Evolutionary conservation across 2,329 filamentous ascomycete species (phyloP), one percentile per base, ranked within the genome.

Genomic region (Coniochaeta pulveracea): DNA sequence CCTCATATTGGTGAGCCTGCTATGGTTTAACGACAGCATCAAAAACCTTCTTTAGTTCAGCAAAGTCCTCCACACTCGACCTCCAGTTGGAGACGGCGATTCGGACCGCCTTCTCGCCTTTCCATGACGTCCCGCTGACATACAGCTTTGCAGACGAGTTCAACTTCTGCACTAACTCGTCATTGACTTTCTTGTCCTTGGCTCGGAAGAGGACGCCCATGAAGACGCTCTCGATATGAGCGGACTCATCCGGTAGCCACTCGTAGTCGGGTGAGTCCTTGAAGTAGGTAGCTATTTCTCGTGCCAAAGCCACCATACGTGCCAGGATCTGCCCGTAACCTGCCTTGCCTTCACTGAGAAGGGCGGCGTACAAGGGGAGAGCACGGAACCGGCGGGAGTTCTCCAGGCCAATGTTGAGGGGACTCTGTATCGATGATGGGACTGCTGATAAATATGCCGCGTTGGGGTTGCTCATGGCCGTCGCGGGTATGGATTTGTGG

Each of bases 311-410:
- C 17, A 86, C 76, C 61, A 94, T 86, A 17, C 73, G 69, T 39
- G 72, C 64, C 4, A 94, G 61, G 59, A 94, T 80, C 1, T 66
- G 61, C 1, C 65, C 62, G 42, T 93, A 73, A 0, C 85, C 86
- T 0, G 64, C 51, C 2, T 64, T 64, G 1, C 89, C 89, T 46
- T 91, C 80, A 29, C 80, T 79, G 14, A 80, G 53, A 3, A 95
- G 66, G 0, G 79, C 81, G 9, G 85, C 78, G 49, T 95, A 95
- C 7, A 85, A 81, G 0, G 89, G 88, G n/a, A 95, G 63, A 1
- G 88, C 88, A 34, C 89, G 75, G 61, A 95, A 93, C 5, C 88
- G 79, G 24, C 88, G 76, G 2, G 86, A 94, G 56, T 95, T 95
- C 47, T 95, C 88, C 14, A 95, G 64, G 14, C 86, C 85, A 36